Percentiles rank a stretch among this genome's conserved stretches.
Evolutionary conservation across 495 filamentous ascomycete species (phyloP).

Genomic region (Penicillium fimorum): DNA sequence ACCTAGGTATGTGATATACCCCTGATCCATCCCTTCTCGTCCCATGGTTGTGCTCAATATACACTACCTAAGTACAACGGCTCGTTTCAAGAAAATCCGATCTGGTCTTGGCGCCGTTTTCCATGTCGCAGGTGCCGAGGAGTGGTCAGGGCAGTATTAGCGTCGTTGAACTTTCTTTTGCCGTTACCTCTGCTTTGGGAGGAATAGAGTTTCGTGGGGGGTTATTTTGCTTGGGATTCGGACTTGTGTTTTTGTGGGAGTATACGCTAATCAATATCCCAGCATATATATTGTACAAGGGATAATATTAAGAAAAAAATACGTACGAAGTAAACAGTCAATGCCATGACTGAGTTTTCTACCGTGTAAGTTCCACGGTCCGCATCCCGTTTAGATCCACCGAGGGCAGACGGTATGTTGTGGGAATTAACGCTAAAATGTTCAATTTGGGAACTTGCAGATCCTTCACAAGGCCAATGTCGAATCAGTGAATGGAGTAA

Average conservation of each 20-base stretch:
- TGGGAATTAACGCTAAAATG: slow-evolving; percentile 4
- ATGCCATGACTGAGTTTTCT: slow-evolving; percentile 5
- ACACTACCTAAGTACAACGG: slow-evolving; percentile 7
- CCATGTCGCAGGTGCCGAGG: neutral
- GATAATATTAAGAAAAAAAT: neutral
- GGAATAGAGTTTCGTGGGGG: neutral
- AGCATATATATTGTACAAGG: too few relatives aligned
- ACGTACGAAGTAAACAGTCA: neutral
- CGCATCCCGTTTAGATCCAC: slow-evolving; percentile 3
- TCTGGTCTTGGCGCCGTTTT: slow-evolving; percentile 12
- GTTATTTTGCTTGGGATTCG: neutral
- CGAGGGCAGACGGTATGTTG: neutral
- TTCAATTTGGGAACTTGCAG: slow-evolving; percentile 6
- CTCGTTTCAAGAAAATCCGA: slow-evolving; percentile 5
- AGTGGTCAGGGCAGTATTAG: slow-evolving; percentile 5
- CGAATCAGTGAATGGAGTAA: neutral
- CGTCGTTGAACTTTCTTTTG: slow-evolving; percentile 7
- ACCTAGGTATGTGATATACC: neutral
- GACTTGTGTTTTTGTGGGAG: neutral
- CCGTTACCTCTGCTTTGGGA: neutral
- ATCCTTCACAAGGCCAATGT: slow-evolving; percentile 12
- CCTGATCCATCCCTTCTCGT: neutral
- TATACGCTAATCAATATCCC: neutral
- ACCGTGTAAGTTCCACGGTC: slow-evolving; percentile 7
- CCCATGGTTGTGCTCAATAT: neutral